Percentiles rank a stretch among this genome's conserved stretches.
Evolutionary conservation across 1,139 yeast species (phyloP).

Genomic region (Pichia norvegensis): DNA sequence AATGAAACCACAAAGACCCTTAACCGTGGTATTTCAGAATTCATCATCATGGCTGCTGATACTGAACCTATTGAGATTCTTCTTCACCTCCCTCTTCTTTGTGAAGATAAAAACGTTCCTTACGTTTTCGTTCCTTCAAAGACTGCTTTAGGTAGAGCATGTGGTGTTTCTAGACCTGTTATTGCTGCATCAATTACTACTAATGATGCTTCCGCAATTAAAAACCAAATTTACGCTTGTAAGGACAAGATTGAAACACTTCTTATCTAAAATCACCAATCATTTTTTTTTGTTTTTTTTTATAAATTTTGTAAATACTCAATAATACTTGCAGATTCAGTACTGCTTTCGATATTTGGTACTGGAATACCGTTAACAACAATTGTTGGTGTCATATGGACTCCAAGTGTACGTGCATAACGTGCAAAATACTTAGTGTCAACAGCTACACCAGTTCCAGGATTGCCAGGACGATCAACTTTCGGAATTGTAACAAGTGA

Average conservation of each 20-base stretch:
- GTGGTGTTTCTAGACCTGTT: conserved; percentile 99
- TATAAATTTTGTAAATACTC: conserved; percentile 22
- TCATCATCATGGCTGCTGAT: conserved; percentile 99
- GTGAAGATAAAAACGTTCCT: conserved; percentile 99
- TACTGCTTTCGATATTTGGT: conserved; percentile 37
- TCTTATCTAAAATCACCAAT: conserved; percentile 41
- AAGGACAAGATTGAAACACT: conserved; percentile 99
- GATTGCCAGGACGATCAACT: conserved; percentile 29
- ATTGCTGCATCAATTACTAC: conserved; percentile 98
- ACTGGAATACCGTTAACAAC: conserved; percentile 58
- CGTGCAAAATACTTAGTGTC: conserved; percentile 71
- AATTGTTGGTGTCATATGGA: conserved; percentile 83
- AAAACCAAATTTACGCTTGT: conserved; percentile 92
- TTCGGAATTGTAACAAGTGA: neutral
- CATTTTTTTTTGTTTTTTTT: neutral
- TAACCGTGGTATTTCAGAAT: conserved; percentile 99
- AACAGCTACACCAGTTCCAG: conserved; percentile 49
- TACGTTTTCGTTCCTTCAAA: conserved; percentile 98
- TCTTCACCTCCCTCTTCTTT: conserved; percentile 91
- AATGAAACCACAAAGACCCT: conserved; percentile 99
- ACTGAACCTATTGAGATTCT: conserved; percentile 98
- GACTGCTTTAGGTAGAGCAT: conserved; percentile 98
- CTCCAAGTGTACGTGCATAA: conserved; percentile 67
- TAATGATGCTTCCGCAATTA: conserved; percentile 96
- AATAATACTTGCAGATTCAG: conserved; percentile 28